Percentiles rank a stretch among this genome's conserved stretches.
phyloP scores from a whole-genome alignment of 345 rosid genomes.

The Syzygium grande region DNA sequence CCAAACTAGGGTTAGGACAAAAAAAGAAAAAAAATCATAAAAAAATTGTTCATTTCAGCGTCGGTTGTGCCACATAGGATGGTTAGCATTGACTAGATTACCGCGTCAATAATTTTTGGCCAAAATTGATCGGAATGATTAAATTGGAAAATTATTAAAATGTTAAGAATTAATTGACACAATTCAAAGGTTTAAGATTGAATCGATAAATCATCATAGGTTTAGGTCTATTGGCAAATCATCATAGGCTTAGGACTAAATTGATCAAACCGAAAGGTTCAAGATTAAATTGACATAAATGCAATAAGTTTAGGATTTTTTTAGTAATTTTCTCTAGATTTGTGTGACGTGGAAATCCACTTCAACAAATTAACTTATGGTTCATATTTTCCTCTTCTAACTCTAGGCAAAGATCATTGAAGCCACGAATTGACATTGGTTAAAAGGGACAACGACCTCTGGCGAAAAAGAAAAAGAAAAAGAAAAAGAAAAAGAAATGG shows the following conservation, averaged over 20 bases:
- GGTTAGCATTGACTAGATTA: accelerated
- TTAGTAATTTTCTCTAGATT: not conserved
- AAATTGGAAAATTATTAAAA: not conserved
- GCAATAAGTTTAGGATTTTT: not conserved
- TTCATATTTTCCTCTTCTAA: not conserved
- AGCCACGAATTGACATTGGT: not conserved
- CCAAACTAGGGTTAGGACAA: not conserved
- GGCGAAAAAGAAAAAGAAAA: not conserved
- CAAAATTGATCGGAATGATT: not conserved
- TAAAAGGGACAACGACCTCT: not conserved
- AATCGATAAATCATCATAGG: not conserved
- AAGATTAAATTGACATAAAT: not conserved
- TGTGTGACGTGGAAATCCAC: not conserved
- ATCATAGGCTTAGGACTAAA: not conserved
- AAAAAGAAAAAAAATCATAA: not conserved
- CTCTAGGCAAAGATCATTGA: not conserved
- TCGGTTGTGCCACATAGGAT: accelerated
- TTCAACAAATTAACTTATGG: not conserved
- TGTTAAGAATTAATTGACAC: no score
- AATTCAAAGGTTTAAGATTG: no score
- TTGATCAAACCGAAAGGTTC: not conserved
- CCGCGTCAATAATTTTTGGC: accelerated
- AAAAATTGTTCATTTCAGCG: accelerated
- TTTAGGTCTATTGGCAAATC: not conserved
- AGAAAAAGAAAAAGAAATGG: not conserved